These are phyloP conservation scores for Penicillium sp. DNA, from an alignment of 2,329 filamentous ascomycete genomes.

Conservation along the genomic window DNA sequence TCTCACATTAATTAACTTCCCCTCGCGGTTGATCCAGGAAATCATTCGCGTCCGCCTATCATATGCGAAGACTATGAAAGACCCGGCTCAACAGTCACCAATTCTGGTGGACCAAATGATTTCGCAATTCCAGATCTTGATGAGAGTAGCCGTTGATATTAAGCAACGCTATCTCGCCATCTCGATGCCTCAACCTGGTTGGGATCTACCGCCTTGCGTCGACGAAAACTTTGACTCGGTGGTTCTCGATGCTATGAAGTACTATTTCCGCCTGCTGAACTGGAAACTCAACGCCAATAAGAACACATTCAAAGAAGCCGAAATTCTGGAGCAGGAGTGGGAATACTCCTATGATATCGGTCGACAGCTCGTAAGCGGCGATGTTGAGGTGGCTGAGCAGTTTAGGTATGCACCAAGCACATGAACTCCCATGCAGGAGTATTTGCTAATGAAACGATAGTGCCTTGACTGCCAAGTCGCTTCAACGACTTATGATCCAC, in stretches of 20 bases:
- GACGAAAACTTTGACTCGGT: constrained; percentile 94
- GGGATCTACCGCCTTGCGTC: constrained; percentile 93
- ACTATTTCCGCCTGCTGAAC: constrained; percentile 98
- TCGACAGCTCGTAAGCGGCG: constrained; percentile 83
- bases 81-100: constrained; percentile 84
- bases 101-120: constrained; percentile 99
- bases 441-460: constrained; percentile 32
- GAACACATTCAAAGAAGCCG: constrained; percentile 98
- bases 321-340: constrained; percentile 97
- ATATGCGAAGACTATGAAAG: constrained; percentile 93
- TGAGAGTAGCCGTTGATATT: constrained; percentile 88
- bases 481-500: constrained; percentile 81
- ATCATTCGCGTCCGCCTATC: constrained; percentile 89
- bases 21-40: constrained; percentile 90
- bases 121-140: constrained; percentile 86
- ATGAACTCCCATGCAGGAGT: neutral
- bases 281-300: constrained; percentile 98
- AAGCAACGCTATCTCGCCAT: constrained; percentile 85
- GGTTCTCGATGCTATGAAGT: constrained; percentile 88
- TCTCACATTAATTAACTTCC: constrained; percentile 94
- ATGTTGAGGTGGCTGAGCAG: constrained; percentile 96
- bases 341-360: constrained; percentile 94
- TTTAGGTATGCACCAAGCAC: constrained; percentile 55
- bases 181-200: constrained; percentile 82
- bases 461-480: constrained; percentile 86